phyloP scores from a whole-genome alignment of 345 rosid genomes.

The Citrus hindsii region DNA sequence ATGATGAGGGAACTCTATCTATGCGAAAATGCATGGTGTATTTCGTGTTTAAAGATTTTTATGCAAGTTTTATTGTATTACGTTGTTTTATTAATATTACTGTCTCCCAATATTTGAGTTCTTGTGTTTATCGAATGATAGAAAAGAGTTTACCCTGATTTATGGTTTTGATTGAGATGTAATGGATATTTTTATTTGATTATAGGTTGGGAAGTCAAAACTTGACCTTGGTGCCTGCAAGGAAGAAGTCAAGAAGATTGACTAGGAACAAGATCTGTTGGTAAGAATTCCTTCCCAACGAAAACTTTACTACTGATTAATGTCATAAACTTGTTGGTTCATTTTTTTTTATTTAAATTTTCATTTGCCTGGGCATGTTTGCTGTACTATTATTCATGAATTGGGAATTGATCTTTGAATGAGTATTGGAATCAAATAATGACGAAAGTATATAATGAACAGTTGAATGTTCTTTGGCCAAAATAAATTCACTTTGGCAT shows the following conservation, averaged over 20 bases:
- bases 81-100: background rate
- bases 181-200: constrained; percentile 2
- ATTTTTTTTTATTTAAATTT: too few species aligned
- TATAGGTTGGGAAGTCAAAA: constrained; percentile 16
- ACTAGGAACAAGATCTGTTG: constrained; percentile 3
- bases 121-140: background rate
- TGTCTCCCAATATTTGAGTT: background rate
- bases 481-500: background rate
- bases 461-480: background rate
- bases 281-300: constrained; percentile 14
- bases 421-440: background rate
- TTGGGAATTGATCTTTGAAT: background rate
- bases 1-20: background rate
- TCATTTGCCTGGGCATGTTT: background rate
- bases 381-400: background rate
- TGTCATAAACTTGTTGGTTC: background rate
- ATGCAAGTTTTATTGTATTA: background rate
- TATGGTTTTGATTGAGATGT: background rate
- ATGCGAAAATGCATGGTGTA: background rate
- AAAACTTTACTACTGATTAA: background rate
- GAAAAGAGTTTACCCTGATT: background rate
- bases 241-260: background rate
- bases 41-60: background rate
- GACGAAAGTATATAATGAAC: background rate
- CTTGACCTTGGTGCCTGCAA: background rate